phyloP scores from a whole-genome alignment of 345 rosid genomes.

The Microthlaspi erraticum region DNA sequence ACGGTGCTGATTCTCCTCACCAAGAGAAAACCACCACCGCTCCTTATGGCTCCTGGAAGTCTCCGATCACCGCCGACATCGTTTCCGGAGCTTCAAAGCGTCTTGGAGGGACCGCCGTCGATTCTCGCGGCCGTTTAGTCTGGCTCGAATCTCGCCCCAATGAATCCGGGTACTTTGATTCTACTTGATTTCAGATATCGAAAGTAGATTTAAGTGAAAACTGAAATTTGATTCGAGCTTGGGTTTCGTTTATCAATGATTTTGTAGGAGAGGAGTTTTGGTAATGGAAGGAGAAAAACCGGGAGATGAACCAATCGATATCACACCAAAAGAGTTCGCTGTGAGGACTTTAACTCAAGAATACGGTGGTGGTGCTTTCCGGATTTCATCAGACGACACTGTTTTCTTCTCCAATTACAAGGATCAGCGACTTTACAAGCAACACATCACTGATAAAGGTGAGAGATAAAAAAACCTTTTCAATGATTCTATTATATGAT shows the following conservation, averaged over 20 bases:
- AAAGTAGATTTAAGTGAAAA: neutral
- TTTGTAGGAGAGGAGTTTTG: conserved; percentile 68
- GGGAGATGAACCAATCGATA: conserved; percentile 62
- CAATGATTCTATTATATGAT: neutral
- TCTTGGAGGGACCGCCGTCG: conserved; percentile 77
- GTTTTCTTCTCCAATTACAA: conserved; percentile 83
- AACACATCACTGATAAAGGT: conserved; percentile 56
- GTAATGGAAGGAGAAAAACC: conserved; percentile 59
- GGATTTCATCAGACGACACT: conserved; percentile 58
- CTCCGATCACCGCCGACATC: conserved; percentile 86
- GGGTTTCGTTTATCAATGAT: neutral
- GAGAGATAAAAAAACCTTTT: neutral
- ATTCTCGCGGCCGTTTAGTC: conserved; percentile 69
- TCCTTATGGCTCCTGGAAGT: conserved; percentile 93
- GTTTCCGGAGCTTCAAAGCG: conserved; percentile 85
- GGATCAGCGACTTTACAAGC: conserved; percentile 86
- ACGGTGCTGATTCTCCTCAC: neutral
- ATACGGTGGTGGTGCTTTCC: conserved; percentile 94
- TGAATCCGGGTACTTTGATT: conserved; percentile 67
- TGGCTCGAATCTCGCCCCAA: conserved; percentile 88
- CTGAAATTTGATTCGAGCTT: conserved; percentile 3
- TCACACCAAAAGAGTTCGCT: conserved; percentile 81
- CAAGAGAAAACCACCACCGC: conserved; percentile 50
- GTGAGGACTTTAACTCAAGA: conserved; percentile 89
- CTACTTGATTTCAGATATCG: conserved; percentile 1